phyloP scores from a whole-genome alignment of 1,284 basidiomycete species.

The Ustilago trichophora region DNA sequence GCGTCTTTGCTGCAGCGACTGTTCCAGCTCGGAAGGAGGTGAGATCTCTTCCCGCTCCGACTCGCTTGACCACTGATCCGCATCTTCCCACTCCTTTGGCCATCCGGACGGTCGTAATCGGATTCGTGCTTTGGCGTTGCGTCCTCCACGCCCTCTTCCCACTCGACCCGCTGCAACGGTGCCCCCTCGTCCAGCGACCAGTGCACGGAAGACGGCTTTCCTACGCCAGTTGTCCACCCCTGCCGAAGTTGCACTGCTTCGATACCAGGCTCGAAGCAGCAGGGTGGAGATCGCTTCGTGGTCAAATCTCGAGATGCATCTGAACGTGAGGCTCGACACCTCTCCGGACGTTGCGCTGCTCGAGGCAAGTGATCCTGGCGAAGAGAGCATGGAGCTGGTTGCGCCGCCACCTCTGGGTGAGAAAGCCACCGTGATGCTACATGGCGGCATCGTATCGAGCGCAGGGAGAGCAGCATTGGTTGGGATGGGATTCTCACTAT shows the following conservation, averaged over 20 bases:
- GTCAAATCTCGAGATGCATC: constrained; percentile 45
- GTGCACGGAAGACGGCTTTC: constrained; percentile 39
- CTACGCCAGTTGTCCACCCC: constrained; percentile 42
- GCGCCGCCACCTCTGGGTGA: background rate
- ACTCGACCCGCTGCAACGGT: constrained; percentile 39
- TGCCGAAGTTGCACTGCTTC: background rate
- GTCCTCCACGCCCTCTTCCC: constrained; percentile 16
- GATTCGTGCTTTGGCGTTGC: constrained; percentile 43
- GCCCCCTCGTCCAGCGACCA: constrained; percentile 54
- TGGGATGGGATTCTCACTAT: constrained; percentile 11
- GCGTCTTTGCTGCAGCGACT: constrained; percentile 5
- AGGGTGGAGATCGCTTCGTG: constrained; percentile 36
- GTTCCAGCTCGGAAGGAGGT: constrained; percentile 13
- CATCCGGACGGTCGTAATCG: constrained; percentile 46
- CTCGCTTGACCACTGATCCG: constrained; percentile 52
- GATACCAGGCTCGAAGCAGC: constrained; percentile 36
- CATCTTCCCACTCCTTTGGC: constrained; percentile 51
- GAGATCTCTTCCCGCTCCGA: constrained; percentile 42
- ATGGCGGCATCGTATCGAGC: constrained; percentile 20
- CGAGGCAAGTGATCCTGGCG: no score
- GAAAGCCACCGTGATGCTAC: constrained; percentile 25
- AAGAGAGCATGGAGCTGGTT: background rate
- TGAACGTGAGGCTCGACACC: constrained; percentile 29
- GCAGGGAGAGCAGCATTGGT: constrained; percentile 28
- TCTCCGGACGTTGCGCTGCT: no score